Percentiles rank a stretch among this genome's conserved stretches.
Conservation (phyloP, 1,284 basidiomycete genomes). For the Dichomitus squalens region DNA sequence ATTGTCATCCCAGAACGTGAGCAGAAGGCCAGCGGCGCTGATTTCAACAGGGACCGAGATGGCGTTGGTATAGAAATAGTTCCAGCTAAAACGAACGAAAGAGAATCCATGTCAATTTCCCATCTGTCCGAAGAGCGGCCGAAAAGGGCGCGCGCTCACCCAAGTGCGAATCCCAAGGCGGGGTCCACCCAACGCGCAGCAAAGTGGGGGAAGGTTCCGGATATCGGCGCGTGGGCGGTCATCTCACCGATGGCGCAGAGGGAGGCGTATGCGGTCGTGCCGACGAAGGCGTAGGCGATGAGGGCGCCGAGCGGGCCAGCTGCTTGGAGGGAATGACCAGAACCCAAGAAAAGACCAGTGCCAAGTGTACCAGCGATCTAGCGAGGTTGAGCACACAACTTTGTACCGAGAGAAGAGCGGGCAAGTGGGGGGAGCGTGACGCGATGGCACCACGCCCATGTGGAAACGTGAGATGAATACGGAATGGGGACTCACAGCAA, state of each 20-base stretch:
- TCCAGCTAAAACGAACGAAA: constrained; percentile 32
- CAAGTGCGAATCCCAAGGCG: constrained; percentile 68
- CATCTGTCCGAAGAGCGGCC: neutral
- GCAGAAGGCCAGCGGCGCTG: constrained; percentile 72
- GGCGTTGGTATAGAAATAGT: constrained; percentile 54
- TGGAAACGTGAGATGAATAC: neutral
- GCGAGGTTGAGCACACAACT: neutral
- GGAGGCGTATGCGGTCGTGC: constrained; percentile 65
- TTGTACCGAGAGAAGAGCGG: neutral
- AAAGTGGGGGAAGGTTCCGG: constrained; percentile 75
- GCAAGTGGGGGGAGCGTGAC: neutral
- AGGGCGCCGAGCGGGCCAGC: constrained; percentile 66
- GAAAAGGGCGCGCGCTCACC: constrained; percentile 20
- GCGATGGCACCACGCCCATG: neutral
- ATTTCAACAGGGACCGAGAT: constrained; percentile 77
- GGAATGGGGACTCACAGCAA: constrained; percentile 29
- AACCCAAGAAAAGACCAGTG: constrained; percentile 83
- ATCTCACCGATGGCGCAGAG: constrained; percentile 70
- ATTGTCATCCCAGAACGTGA: constrained; percentile 77
- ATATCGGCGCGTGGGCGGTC: constrained; percentile 72
- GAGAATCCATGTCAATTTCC: neutral
- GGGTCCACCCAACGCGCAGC: constrained; percentile 78
- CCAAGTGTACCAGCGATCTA: constrained; percentile 76
- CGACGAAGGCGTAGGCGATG: constrained; percentile 62
- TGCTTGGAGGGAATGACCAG: constrained; percentile 58